phyloP scores from a whole-genome alignment of 2,329 filamentous ascomycete species.

The Sporothrix phasma region DNA sequence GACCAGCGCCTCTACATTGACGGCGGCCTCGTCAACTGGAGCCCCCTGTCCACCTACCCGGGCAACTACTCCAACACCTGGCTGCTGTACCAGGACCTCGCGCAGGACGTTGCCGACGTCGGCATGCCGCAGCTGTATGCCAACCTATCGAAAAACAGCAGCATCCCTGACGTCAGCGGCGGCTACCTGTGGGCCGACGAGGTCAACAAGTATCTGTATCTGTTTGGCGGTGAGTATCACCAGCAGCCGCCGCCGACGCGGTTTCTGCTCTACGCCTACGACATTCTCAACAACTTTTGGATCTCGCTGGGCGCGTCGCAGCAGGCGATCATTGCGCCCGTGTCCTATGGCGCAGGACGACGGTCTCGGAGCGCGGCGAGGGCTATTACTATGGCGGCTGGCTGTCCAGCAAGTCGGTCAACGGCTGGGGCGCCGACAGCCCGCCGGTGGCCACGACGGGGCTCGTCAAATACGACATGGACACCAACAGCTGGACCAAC shows the following conservation, averaged over 20 bases:
- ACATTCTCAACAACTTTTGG: conserved; percentile 48
- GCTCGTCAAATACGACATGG: conserved; percentile 49
- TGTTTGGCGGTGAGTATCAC: conserved; percentile 50
- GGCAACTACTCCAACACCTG: conserved; percentile 47
- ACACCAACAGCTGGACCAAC: conserved; percentile 41
- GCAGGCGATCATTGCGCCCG: conserved; percentile 31
- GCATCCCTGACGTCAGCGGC: conserved; percentile 39
- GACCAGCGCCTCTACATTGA: conserved; percentile 53
- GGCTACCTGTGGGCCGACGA: conserved; percentile 49
- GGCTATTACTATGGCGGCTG: conserved; percentile 56
- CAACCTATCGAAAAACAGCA: conserved; percentile 48
- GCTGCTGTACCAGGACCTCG: conserved; percentile 49
- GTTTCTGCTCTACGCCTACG: conserved; percentile 47
- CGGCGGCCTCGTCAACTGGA: conserved; percentile 49
- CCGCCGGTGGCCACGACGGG: conserved; percentile 38
- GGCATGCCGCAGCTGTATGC: conserved; percentile 44
- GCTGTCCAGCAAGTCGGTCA: conserved; percentile 43
- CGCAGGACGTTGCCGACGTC: conserved; percentile 29
- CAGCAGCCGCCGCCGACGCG: conserved; percentile 30
- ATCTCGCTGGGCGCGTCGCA: conserved; percentile 33
- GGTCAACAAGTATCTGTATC: conserved; percentile 53
- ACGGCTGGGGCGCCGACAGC: conserved; percentile 36
- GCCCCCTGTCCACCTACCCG: conserved; percentile 36
- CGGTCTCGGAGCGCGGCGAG: conserved; percentile 42
- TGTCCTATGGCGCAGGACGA: conserved; percentile 49